These are phyloP conservation scores for Cercospora janseana DNA, from an alignment of 2,329 filamentous ascomycete genomes.

Conservation along the genomic window DNA sequence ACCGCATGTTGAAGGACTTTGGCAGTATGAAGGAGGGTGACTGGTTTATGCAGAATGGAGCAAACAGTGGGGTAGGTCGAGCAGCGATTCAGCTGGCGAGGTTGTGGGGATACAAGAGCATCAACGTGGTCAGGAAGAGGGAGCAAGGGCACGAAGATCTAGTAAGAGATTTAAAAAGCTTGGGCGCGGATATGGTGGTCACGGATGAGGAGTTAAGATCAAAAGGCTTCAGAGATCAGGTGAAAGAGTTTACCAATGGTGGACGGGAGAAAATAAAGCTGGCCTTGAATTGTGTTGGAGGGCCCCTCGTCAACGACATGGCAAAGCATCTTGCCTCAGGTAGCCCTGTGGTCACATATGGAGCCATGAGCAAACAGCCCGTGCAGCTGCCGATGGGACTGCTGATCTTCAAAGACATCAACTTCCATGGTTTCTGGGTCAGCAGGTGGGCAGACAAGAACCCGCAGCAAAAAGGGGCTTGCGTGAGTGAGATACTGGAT, in stretches of 20 bases:
- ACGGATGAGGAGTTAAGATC: conserved; percentile 61
- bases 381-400: conserved; percentile 76
- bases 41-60: conserved; percentile 97
- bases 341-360: conserved; percentile 85
- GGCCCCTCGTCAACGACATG: conserved; percentile 75
- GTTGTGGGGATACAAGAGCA: conserved; percentile 84
- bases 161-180: conserved; percentile 57
- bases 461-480: conserved; percentile 69
- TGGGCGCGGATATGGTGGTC: conserved; percentile 64
- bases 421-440: conserved; percentile 92
- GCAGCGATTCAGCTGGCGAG: conserved; percentile 84
- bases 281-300: conserved; percentile 90
- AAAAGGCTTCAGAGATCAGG: conserved; percentile 61
- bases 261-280: conserved; percentile 71
- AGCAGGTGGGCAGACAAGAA: conserved; percentile 81
- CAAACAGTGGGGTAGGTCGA: conserved; percentile 88
- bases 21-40: conserved; percentile 66
- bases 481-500: conserved; percentile 79
- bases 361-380: conserved; percentile 89
- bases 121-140: conserved; percentile 82
- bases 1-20: conserved; percentile 87
- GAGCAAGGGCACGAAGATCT: conserved; percentile 65
- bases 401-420: conserved; percentile 89
- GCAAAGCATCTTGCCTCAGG: conserved; percentile 67
- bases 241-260: conserved; percentile 66